Percentiles rank a stretch among this genome's conserved stretches.
These are phyloP conservation scores for Alternaria longipes DNA, from an alignment of 2,329 filamentous ascomycete genomes.

Conservation along the genomic window DNA sequence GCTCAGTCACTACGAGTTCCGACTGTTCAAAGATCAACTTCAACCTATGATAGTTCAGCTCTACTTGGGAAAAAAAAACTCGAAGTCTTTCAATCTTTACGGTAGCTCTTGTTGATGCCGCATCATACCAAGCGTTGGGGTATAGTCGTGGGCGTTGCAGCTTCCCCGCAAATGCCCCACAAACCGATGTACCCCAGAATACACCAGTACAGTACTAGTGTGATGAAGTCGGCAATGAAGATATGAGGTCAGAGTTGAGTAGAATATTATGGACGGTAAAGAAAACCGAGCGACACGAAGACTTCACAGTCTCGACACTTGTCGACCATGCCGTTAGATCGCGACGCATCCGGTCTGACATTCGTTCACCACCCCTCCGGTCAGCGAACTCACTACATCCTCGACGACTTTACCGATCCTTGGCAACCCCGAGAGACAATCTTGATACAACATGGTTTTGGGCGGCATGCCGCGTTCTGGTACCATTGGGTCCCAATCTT, in stretches of 20 bases:
- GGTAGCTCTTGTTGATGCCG: background rate
- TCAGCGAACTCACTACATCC: conserved; percentile 45
- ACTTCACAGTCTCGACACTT: background rate
- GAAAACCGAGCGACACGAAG: background rate
- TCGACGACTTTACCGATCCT: conserved; percentile 39
- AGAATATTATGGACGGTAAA: background rate
- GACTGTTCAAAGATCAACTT: background rate
- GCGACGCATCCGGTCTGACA: conserved; percentile 33
- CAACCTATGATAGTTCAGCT: too few relatives aligned
- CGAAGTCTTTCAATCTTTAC: background rate
- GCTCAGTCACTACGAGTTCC: background rate
- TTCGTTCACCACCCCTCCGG: conserved; percentile 42
- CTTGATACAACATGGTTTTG: conserved; percentile 52
- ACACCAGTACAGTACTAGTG: background rate
- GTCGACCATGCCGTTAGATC: conserved; percentile 31
- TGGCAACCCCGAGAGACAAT: conserved; percentile 48
- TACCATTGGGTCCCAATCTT: conserved; percentile 50
- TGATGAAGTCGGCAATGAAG: background rate
- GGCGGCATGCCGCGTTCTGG: conserved; percentile 46
- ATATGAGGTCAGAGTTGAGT: background rate
- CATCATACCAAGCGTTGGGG: conserved; percentile 3
- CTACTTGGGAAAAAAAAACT: too few relatives aligned
- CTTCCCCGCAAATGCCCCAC: conserved; percentile 19
- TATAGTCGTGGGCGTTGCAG: background rate
- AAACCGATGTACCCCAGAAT: conserved; percentile 4